Evolutionary conservation across 192 early-diverging fungal species (phyloP).

Genomic region (Dissophora ornata): DNA sequence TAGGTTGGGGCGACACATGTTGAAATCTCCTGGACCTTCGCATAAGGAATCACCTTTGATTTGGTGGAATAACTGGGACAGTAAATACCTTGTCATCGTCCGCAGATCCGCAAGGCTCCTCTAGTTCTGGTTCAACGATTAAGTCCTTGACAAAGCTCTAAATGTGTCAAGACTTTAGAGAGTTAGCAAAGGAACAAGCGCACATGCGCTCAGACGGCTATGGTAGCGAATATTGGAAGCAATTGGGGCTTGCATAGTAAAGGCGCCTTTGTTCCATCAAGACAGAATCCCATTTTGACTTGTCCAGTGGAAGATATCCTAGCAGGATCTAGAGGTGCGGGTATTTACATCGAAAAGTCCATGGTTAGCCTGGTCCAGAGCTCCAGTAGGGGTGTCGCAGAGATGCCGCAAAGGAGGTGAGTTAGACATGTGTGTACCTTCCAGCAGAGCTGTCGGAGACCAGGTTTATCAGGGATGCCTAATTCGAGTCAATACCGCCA

Average conservation of each 20-base stretch:
- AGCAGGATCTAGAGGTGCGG: constrained; percentile 57
- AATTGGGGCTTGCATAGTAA: constrained; percentile 68
- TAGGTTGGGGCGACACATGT: too few relatives aligned
- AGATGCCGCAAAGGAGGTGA: neutral
- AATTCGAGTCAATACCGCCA: neutral
- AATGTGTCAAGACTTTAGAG: too few relatives aligned
- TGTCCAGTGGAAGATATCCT: constrained; percentile 74
- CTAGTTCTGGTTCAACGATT: constrained; percentile 66
- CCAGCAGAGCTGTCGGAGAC: constrained; percentile 71
- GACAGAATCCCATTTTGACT: constrained; percentile 64
- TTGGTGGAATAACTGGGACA: neutral
- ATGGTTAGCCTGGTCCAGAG: neutral
- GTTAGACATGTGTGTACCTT: constrained; percentile 56
- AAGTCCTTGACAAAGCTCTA: constrained; percentile 74
- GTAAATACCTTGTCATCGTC: constrained; percentile 54
- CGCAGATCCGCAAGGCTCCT: constrained; percentile 23
- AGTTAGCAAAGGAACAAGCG: too few relatives aligned
- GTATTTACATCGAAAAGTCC: neutral
- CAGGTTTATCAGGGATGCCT: constrained; percentile 80
- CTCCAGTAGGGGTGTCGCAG: too few relatives aligned
- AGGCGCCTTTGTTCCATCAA: constrained; percentile 60
- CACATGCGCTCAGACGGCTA: neutral
- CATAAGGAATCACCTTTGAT: neutral
- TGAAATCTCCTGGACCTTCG: too few relatives aligned
- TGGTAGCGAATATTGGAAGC: too few relatives aligned